phyloP scores from a whole-genome alignment of 1,284 basidiomycete species.

The Gymnopus androsaceus region DNA sequence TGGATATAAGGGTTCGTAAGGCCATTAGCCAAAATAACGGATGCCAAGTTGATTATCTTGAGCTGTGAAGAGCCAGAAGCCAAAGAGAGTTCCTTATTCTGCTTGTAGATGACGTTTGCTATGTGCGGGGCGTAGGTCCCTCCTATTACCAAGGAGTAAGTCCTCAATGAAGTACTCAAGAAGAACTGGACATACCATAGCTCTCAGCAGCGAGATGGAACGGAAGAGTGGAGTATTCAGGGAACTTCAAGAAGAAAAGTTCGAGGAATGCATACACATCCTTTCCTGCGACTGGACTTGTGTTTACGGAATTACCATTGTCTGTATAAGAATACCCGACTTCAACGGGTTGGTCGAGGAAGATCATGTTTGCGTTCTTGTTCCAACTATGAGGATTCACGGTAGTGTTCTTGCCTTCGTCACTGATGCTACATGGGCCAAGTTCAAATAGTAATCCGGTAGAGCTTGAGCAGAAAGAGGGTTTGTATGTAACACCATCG shows the following conservation, averaged over 20 bases:
- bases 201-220: conserved; percentile 79
- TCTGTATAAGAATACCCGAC: conserved; percentile 89
- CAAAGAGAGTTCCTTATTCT: conserved; percentile 60
- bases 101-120: conserved; percentile 72
- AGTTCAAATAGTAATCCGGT: conserved; percentile 86
- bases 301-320: conserved; percentile 70
- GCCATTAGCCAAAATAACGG: conserved; percentile 82
- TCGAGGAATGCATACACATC: conserved; percentile 92
- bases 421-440: conserved; percentile 76
- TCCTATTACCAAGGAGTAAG: too few relatives aligned
- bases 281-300: conserved; percentile 71
- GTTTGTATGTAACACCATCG: too few relatives aligned
- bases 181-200: too few relatives aligned
- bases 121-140: conserved; percentile 84
- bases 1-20: conserved; percentile 79
- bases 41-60: conserved; percentile 73
- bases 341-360: conserved; percentile 87
- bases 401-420: conserved; percentile 71
- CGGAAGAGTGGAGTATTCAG: conserved; percentile 64
- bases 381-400: conserved; percentile 82
- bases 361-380: conserved; percentile 55
- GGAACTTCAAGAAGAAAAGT: conserved; percentile 77
- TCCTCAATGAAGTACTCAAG: too few relatives aligned
- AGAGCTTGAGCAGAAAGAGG: conserved; percentile 47
- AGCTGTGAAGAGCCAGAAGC: conserved; percentile 38